Base-by-base conservation (phyloP, 2,329 filamentous ascomycete genomes). In the Tolypocladium paradoxum region DNA sequence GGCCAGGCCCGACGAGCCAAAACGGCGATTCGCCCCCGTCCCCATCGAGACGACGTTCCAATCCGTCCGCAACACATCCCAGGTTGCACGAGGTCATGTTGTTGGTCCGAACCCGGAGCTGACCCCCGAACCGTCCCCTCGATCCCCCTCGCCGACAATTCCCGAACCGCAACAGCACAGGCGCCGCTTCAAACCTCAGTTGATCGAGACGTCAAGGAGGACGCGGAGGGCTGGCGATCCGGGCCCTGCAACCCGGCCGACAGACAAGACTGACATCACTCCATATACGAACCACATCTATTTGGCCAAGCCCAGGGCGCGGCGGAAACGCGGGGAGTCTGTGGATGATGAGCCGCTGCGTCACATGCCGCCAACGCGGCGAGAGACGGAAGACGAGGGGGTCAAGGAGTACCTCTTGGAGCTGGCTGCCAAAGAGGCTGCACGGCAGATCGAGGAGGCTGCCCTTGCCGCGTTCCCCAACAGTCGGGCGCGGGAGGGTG, bases 191-290 rank as follows among this genome's bases (percentile, higher is more conserved):
- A 79, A 84, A 33, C 90, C 90, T 14, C 85, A 92, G 62, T 74
- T 95, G 53, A 84, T 95, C 56, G 89, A 92, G 68, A 91, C 88
- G 3, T 86, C 86, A 4, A 82, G 83, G 61, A 78, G 90, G 51
- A 83, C 83, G 35, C 82, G 86, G 57, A 83, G 83, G 62, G 79
- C 79, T 18, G 83, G 83, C 22, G 85, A 90, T 60, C 68, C 76
- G 1, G 77, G 76, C 6, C 82, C 83, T 22, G 80, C 83, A 33
- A 81, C 83, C 24, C 76, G 75, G 52, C 82, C 79, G 12, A 78
- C 79, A 54, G 83, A 88, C 69, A 88, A 85, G 70, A 90, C 87
- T 36, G 85, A 90, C 63, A 84, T 84, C 53, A 82, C 80, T 0
- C 81, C 82, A 37, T 82, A 82, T 59, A 81, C 77, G 57, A 83